Evolutionary conservation across 352 stramenopile genomes (phyloP).

Genomic region (Hyaloperonospora arabidopsidis): DNA sequence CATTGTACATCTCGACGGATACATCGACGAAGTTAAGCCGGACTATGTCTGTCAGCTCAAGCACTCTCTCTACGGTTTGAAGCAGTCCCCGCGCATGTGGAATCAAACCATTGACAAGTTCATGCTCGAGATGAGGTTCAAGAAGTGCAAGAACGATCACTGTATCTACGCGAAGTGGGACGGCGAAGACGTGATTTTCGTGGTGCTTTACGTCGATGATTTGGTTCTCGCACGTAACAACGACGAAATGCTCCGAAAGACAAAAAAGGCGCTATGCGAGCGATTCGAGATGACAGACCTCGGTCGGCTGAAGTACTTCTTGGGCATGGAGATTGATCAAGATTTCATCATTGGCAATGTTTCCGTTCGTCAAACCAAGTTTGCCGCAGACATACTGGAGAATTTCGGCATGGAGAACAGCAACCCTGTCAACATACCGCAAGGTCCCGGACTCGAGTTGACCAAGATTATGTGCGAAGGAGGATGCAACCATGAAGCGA

Average conservation of each 20-base stretch:
- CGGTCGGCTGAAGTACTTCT: background rate
- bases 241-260: background rate
- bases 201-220: background rate
- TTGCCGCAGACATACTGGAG: too few species aligned
- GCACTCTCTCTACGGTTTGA: constrained; percentile 3
- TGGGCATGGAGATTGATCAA: background rate
- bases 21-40: background rate
- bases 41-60: constrained; percentile 1
- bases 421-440: too few species aligned
- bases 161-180: background rate
- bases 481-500: too few species aligned
- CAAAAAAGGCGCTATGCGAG: background rate
- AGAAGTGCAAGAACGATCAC: background rate
- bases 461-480: too few species aligned
- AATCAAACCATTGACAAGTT: background rate
- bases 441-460: too few species aligned
- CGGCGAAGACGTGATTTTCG: background rate
- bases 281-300: too few species aligned
- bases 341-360: background rate
- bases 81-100: background rate
- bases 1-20: constrained; percentile 16
- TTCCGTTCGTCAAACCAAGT: background rate
- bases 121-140: background rate
- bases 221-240: background rate
- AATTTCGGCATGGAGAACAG: too few species aligned